phyloP scores from a whole-genome alignment of 2,329 filamentous ascomycete species.

The Calonectria pauciramosa region DNA sequence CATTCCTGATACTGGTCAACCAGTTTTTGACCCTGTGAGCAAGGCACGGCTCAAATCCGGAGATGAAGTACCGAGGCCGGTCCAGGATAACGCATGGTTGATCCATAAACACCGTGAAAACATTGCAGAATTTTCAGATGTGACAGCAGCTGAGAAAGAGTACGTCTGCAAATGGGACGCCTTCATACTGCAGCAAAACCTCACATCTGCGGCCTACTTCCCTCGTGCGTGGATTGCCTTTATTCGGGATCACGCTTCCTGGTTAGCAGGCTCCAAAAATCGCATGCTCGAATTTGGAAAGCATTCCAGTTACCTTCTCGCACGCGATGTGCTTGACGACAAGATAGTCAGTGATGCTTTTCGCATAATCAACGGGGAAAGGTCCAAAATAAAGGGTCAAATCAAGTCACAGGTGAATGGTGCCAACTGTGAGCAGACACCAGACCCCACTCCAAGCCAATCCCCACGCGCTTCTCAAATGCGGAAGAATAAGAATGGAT shows the following conservation, averaged over 20 bases:
- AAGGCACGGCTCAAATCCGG: constrained; percentile 66
- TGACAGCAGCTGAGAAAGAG: constrained; percentile 67
- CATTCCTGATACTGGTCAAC: constrained; percentile 65
- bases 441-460: constrained; percentile 40
- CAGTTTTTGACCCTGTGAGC: constrained; percentile 70
- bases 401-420: constrained; percentile 25
- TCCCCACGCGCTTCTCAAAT: constrained; percentile 53
- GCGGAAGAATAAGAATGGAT: constrained; percentile 60
- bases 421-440: constrained; percentile 24
- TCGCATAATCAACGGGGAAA: constrained; percentile 58
- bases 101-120: constrained; percentile 71
- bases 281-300: constrained; percentile 69
- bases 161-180: constrained; percentile 72
- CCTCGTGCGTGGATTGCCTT: constrained; percentile 67
- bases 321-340: constrained; percentile 62
- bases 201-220: constrained; percentile 67
- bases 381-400: constrained; percentile 43
- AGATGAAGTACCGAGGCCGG: constrained; percentile 59
- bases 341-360: constrained; percentile 59
- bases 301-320: constrained; percentile 65
- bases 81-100: constrained; percentile 66
- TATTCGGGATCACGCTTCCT: constrained; percentile 62
- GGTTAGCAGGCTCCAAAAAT: constrained; percentile 63
- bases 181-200: constrained; percentile 64
- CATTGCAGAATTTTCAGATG: constrained; percentile 69